Evolutionary conservation across 257 asterid species (phyloP).

Genomic region (Nicotiana undulata): DNA sequence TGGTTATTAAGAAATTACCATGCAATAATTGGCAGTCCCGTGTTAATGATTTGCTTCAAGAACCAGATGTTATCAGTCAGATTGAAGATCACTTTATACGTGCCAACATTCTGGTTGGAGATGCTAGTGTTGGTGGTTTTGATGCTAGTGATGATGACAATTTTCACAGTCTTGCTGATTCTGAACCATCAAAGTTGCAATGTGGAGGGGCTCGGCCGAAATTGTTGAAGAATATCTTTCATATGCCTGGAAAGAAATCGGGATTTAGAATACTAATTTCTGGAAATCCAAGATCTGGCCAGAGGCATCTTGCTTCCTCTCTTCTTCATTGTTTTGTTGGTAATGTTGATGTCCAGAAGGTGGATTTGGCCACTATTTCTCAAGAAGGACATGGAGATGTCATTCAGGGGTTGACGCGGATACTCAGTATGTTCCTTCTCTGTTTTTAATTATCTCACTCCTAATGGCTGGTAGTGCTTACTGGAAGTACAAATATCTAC

Average conservation of each 20-base stretch:
- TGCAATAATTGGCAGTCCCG: constrained; percentile 74
- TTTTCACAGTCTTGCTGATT: constrained; percentile 31
- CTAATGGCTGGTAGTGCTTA: neutral
- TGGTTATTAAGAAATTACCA: constrained; percentile 35
- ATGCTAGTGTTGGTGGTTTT: constrained; percentile 26
- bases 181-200: constrained; percentile 43
- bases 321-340: constrained; percentile 90
- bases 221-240: constrained; percentile 29
- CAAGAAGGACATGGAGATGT: constrained; percentile 96
- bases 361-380: constrained; percentile 83
- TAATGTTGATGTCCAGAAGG: constrained; percentile 66
- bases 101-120: constrained; percentile 44
- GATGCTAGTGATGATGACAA: constrained; percentile 26
- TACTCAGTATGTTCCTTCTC: constrained; percentile 59
- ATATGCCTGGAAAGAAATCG: constrained; percentile 34
- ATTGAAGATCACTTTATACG: constrained; percentile 54
- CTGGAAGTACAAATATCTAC: neutral
- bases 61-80: constrained; percentile 43
- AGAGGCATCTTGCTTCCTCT: constrained; percentile 90
- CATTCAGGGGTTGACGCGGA: constrained; percentile 71
- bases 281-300: constrained; percentile 83
- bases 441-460: neutral
- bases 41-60: constrained; percentile 58
- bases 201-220: constrained; percentile 40
- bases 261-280: constrained; percentile 82